A percentile compares a stretch with the other conserved stretches of the same genome.
Conservation (phyloP, 2,329 filamentous ascomycete genomes). For the Spiromastix sp. region DNA sequence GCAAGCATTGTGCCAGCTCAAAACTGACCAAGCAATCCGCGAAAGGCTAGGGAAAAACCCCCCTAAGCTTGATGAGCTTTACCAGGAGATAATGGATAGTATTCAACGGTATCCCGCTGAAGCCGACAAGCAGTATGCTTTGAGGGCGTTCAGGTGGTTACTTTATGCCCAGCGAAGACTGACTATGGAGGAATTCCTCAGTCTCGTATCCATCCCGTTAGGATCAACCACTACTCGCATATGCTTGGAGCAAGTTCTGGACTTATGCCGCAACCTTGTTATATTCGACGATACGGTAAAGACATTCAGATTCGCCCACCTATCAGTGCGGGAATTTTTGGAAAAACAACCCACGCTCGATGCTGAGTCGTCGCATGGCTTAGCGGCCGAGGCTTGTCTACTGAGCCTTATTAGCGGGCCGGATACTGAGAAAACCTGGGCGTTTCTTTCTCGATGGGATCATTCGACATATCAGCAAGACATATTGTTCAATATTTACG, state of each 20-base stretch:
- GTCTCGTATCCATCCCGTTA: conserved; percentile 9
- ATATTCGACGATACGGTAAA: conserved; percentile 16
- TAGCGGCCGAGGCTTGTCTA: too few relatives aligned
- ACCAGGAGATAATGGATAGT: conserved; percentile 6
- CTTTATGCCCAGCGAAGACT: conserved; percentile 13
- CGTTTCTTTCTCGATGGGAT: too few relatives aligned
- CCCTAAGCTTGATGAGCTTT: conserved; percentile 8
- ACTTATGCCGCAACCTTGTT: conserved; percentile 20
- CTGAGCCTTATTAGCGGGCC: too few relatives aligned
- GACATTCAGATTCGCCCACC: conserved; percentile 21
- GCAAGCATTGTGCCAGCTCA: conserved; percentile 16
- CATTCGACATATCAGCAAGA: too few relatives aligned
- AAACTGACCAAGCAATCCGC: conserved; percentile 14
- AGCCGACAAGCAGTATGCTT: conserved; percentile 5
- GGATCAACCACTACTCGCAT: neutral
- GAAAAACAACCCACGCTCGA: too few relatives aligned
- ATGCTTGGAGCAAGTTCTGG: conserved; percentile 12
- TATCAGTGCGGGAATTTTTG: conserved; percentile 22
- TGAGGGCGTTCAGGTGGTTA: conserved; percentile 15
- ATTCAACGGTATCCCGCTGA: neutral
- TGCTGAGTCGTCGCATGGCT: too few relatives aligned
- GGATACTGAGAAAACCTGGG: too few relatives aligned
- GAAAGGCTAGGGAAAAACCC: conserved; percentile 16
- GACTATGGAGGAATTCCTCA: conserved; percentile 11
- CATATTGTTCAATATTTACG: too few relatives aligned